Conservation (phyloP, 2,329 filamentous ascomycete species). For the Alternaria atra region DNA sequence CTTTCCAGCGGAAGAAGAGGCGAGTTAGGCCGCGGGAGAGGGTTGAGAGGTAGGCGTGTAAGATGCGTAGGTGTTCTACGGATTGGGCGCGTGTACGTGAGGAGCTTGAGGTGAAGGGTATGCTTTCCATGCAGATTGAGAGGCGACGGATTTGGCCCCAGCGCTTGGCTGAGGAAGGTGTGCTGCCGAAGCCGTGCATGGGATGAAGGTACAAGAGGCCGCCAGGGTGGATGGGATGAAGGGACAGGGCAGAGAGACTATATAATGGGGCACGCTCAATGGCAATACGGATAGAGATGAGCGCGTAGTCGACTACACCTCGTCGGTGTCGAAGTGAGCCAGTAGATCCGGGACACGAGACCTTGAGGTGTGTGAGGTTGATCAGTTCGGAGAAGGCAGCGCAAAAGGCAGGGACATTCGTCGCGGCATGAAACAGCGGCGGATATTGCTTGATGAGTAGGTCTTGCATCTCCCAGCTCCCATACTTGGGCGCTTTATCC, state of each 20-base stretch:
- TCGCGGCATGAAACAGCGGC: constrained; percentile 87
- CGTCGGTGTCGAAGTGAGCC: constrained; percentile 73
- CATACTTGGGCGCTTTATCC: constrained; percentile 76
- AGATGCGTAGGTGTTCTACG: constrained; percentile 69
- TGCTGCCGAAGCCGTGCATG: constrained; percentile 75
- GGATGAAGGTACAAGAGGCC: constrained; percentile 82
- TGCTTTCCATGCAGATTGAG: constrained; percentile 72
- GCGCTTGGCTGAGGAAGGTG: constrained; percentile 73
- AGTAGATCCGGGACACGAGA: constrained; percentile 79
- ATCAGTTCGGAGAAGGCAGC: constrained; percentile 73
- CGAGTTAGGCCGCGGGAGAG: constrained; percentile 73
- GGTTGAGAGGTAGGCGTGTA: constrained; percentile 79
- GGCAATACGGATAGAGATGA: constrained; percentile 86
- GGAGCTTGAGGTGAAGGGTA: constrained; percentile 68
- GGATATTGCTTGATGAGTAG: constrained; percentile 87
- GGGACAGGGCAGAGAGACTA: constrained; percentile 73
- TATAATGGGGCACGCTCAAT: constrained; percentile 76
- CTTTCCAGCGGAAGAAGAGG: constrained; percentile 80
- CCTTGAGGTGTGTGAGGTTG: constrained; percentile 76
- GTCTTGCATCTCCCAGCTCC: constrained; percentile 79
- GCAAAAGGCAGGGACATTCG: constrained; percentile 86
- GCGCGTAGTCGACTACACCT: constrained; percentile 84
- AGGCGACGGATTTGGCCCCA: constrained; percentile 83
- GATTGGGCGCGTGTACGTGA: constrained; percentile 69
- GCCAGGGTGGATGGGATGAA: constrained; percentile 77